Conservation (phyloP, 2,329 filamentous ascomycete species). For the Cryphonectria japonica region DNA sequence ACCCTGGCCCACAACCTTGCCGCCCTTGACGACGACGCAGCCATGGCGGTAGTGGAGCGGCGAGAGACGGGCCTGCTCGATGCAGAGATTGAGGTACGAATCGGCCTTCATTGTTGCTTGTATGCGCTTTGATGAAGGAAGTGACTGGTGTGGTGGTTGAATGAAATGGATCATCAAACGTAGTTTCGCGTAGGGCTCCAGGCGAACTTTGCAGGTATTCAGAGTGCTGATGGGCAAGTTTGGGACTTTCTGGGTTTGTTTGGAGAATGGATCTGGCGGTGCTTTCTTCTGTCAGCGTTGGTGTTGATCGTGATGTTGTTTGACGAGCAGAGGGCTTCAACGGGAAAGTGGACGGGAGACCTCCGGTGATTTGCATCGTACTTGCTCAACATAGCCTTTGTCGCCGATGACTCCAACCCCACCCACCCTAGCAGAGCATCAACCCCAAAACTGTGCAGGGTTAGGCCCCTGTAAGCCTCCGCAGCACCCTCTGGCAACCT, state of each 20-base stretch:
- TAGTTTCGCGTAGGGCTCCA: slow-evolving; percentile 1
- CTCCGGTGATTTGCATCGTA: not conserved
- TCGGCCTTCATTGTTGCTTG: slow-evolving; percentile 37
- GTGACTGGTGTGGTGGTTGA: not conserved
- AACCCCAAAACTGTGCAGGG: not conserved
- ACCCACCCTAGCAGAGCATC: not conserved
- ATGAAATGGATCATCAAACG: not conserved
- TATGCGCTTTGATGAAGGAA: not conserved
- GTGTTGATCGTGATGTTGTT: slow-evolving; percentile 15
- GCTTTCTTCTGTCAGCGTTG: not conserved
- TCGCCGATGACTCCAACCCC: not conserved
- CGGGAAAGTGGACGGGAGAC: not conserved
- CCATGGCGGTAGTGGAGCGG: slow-evolving; percentile 55
- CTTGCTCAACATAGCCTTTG: not conserved
- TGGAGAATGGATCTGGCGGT: not conserved
- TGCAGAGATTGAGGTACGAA: slow-evolving; percentile 53
- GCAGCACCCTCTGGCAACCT: not conserved
- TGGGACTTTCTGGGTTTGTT: not conserved
- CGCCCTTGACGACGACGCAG: slow-evolving; percentile 50
- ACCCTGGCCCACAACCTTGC: slow-evolving; percentile 56
- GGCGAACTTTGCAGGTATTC: not conserved
- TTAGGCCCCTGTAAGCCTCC: not conserved
- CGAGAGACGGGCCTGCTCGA: slow-evolving; percentile 54
- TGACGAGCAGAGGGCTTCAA: slow-evolving; percentile 5
- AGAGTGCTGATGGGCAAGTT: not conserved